Percentiles rank a stretch among this genome's conserved stretches.
Evolutionary conservation across 2,329 filamentous ascomycete species (phyloP).

Genomic region (Stachybotrys echinatus): DNA sequence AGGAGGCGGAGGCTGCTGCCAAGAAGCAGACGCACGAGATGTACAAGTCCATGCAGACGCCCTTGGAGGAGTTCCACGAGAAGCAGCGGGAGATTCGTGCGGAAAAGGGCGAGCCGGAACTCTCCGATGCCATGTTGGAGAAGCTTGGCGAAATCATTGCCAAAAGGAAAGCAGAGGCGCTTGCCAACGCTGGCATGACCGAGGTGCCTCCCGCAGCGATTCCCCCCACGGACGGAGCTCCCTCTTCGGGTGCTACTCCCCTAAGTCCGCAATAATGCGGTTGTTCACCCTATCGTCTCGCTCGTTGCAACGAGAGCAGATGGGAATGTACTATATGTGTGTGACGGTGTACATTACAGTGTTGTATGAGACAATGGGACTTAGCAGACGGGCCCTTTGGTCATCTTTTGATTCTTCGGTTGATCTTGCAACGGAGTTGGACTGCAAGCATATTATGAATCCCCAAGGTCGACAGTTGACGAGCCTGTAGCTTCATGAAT

Average conservation of each 20-base stretch:
- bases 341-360: conserved; percentile 22
- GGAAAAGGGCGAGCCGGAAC: conserved; percentile 48
- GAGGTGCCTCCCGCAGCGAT: conserved; percentile 19
- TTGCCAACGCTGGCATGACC: conserved; percentile 31
- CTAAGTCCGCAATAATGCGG: conserved; percentile 10
- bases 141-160: conserved; percentile 59
- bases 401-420: neutral
- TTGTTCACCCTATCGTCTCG: neutral
- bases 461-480: no score
- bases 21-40: conserved; percentile 28
- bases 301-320: neutral
- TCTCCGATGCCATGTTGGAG: conserved; percentile 54
- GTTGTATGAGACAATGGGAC: neutral
- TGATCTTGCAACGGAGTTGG: no score
- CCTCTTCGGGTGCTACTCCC: conserved; percentile 8
- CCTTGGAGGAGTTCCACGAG: conserved; percentile 55
- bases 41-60: conserved; percentile 42
- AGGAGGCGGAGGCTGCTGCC: conserved; percentile 51
- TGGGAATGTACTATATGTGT: conserved; percentile 25
- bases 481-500: no score
- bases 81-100: conserved; percentile 46
- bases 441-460: no score
- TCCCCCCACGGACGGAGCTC: conserved; percentile 6
- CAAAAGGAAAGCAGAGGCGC: conserved; percentile 39
- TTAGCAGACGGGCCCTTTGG: neutral